phyloP scores from a whole-genome alignment of 257 asterid species.

The Gardenia jasminoides region DNA sequence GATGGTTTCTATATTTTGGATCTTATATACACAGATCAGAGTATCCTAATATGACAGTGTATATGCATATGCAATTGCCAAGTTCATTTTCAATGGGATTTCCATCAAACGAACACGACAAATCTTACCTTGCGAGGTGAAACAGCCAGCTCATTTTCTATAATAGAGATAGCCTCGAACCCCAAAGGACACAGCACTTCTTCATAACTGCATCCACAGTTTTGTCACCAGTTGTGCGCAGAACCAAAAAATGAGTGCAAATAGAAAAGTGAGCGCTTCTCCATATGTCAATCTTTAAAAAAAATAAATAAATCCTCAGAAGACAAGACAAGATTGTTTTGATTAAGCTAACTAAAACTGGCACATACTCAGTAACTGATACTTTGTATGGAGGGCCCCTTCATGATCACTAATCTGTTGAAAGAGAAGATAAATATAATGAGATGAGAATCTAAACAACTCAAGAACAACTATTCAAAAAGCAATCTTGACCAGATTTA shows the following conservation, averaged over 20 bases:
- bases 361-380: constrained; percentile 61
- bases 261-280: background rate
- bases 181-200: constrained; percentile 74
- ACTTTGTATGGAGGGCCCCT: constrained; percentile 93
- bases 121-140: constrained; percentile 61
- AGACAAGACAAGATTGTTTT: background rate
- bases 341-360: constrained; percentile 9
- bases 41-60: no score
- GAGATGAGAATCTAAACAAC: background rate
- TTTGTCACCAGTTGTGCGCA: constrained; percentile 3
- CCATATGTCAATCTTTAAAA: background rate
- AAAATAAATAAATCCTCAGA: background rate
- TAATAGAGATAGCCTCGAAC: constrained; percentile 51
- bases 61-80: background rate
- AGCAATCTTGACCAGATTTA: background rate
- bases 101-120: background rate
- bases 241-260: background rate
- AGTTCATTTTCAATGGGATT: background rate
- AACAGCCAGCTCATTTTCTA: constrained; percentile 65
- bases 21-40: background rate
- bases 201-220: constrained; percentile 53
- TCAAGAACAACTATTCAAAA: background rate
- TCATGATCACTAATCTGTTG: constrained; percentile 64
- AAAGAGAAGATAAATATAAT: constrained; percentile 10
- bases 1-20: background rate